These are phyloP conservation scores for Filobasidium floriforme DNA, from an alignment of 768 basidiomycete species.

Conservation along the genomic window DNA sequence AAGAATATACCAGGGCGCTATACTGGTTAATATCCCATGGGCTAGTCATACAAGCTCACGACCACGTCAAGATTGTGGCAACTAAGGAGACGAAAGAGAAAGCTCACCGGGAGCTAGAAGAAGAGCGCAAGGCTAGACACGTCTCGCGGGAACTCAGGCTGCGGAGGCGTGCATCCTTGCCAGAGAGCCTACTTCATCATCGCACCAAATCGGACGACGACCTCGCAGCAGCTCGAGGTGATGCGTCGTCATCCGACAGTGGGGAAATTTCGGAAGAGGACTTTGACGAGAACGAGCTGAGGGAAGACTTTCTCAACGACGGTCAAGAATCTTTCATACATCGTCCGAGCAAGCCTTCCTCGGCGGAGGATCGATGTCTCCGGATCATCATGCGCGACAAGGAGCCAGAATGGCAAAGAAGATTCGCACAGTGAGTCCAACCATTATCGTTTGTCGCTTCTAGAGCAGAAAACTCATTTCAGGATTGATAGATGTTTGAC, in stretches of 20 bases:
- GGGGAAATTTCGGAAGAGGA: background rate
- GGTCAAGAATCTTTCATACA: slow-evolving; percentile 22
- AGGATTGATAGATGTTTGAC: slow-evolving; percentile 62
- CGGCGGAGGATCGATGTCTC: slow-evolving; percentile 66
- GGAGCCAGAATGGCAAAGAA: slow-evolving; percentile 58
- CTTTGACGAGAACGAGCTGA: slow-evolving; percentile 9
- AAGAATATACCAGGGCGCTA: slow-evolving; percentile 70
- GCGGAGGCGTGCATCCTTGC: slow-evolving; percentile 6
- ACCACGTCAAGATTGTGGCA: slow-evolving; percentile 75
- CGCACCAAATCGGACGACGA: too few species aligned
- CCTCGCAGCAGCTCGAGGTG: background rate
- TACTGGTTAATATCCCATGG: slow-evolving; percentile 86
- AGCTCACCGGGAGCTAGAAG: slow-evolving; percentile 49
- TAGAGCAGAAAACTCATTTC: too few species aligned
- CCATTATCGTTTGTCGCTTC: background rate
- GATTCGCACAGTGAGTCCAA: slow-evolving; percentile 64
- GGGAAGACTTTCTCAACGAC: slow-evolving; percentile 17
- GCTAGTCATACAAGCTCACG: slow-evolving; percentile 73
- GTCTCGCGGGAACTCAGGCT: background rate
- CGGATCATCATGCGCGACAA: slow-evolving; percentile 83
- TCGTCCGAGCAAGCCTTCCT: slow-evolving; percentile 22
- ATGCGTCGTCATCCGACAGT: background rate
- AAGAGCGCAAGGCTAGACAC: slow-evolving; percentile 24
- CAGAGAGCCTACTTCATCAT: background rate
- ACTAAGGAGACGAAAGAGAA: slow-evolving; percentile 64